Evolutionary conservation across 2,329 filamentous ascomycete genomes (phyloP), one percentile per base, ranked within the genome.

Genomic region (Ceratocystis eucalypticola): DNA sequence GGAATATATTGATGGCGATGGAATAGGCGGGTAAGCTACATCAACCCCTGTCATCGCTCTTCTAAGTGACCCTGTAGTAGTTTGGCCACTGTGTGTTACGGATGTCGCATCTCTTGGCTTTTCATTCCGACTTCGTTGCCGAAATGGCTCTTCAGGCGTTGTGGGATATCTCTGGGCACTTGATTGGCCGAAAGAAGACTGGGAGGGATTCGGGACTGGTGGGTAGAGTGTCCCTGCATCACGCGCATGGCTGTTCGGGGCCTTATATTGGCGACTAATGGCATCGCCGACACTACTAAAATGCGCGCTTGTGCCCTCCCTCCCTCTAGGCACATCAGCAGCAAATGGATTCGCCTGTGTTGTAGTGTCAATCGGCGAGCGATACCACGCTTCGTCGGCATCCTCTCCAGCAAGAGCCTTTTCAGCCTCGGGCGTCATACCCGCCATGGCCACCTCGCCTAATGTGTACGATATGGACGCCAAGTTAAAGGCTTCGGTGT

Each of bases 401-500:
- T 41, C 55, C 48, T 67, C 66, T 4, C 20, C 45, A 22, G 62
- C 59, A 28, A 33, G 33, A 17, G 37, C 33, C 5, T 48, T 65
- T 30, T 61, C 63, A 3, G 33, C 64, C 20, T 66, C 61, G 20
- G 67, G 67, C 10, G 61, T 66, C 22, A 44, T 46, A 7, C 61
- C 64, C 15, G 61, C 62, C 53, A 64, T 66, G 20, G 67, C 67
- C 6, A 61, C 67, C 33, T 66, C 65, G 20, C 67, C 53, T 7
- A 68, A 28, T 15, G 67, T 66, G 59, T 66, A 61, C 8, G 64
- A 66, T 8, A 68, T 68, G 15, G 67, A 66, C 17, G 65, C 64
- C 53, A 68, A 48, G n/a, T 68, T 66, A 12, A 68, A 68, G 20
- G 66, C 66, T 20, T 68, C 66, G 3, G 66, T 68, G 55, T 68